These are phyloP conservation scores for Toxicodendron radicans DNA, from an alignment of 345 rosid genomes.

Conservation along the genomic window DNA sequence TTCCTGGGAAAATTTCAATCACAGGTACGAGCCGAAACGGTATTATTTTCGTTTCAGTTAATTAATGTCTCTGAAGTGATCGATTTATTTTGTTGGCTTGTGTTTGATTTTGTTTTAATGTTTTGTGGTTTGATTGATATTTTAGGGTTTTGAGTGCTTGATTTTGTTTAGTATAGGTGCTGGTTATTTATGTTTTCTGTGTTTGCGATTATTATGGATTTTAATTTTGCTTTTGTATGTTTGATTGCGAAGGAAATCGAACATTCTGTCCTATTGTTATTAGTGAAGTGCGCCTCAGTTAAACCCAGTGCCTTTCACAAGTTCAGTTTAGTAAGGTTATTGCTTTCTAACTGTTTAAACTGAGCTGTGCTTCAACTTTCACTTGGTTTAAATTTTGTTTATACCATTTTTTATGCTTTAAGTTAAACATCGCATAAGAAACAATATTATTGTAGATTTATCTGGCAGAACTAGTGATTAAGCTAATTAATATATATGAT, in stretches of 20 bases:
- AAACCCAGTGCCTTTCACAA: background rate
- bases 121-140: background rate
- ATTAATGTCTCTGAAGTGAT: background rate
- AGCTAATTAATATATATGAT: background rate
- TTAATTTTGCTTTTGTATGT: background rate
- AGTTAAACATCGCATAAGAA: background rate
- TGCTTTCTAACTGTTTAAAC: background rate
- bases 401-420: too few species aligned
- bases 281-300: background rate
- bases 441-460: background rate
- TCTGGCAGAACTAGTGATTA: background rate
- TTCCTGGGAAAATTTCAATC: constrained; percentile 4
- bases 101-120: background rate
- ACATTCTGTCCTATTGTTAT: background rate
- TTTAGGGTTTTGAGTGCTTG: constrained; percentile 6
- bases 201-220: background rate
- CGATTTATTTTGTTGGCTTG: background rate
- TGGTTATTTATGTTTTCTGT: background rate
- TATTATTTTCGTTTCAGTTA: background rate
- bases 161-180: background rate
- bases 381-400: background rate
- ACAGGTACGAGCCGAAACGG: background rate
- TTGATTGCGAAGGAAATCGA: background rate
- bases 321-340: background rate
- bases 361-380: background rate